Conservation (phyloP, 768 basidiomycete species). For the Kwoniella bestiolae region DNA sequence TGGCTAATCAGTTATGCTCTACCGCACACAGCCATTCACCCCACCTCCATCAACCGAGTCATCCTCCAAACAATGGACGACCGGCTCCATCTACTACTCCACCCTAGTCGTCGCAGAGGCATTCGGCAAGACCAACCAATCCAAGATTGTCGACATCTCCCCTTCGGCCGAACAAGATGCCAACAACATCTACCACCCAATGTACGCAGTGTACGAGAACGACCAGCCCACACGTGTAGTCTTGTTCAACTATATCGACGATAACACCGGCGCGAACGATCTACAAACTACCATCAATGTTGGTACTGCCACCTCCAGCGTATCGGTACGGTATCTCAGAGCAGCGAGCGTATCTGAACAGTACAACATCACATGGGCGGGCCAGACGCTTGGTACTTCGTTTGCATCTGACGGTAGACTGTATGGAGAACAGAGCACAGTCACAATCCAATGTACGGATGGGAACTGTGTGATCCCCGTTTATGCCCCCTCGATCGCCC, state of each 20-base stretch:
- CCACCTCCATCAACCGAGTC: constrained; percentile 66
- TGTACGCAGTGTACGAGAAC: constrained; percentile 75
- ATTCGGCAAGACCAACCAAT: constrained; percentile 68
- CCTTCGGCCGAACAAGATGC: constrained; percentile 59
- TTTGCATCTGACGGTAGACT: constrained; percentile 70
- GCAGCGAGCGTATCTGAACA: constrained; percentile 67
- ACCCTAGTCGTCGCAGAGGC: constrained; percentile 72
- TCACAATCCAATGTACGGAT: constrained; percentile 67
- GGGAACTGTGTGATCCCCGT: constrained; percentile 66
- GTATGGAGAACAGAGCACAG: constrained; percentile 64
- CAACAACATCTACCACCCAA: constrained; percentile 64
- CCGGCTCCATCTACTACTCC: constrained; percentile 75
- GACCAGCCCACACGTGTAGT: constrained; percentile 67
- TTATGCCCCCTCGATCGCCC: constrained; percentile 72
- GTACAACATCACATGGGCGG: constrained; percentile 75
- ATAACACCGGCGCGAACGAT: constrained; percentile 64
- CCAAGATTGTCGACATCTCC: constrained; percentile 71
- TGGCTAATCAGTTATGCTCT: no score
- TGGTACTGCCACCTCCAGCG: constrained; percentile 49
- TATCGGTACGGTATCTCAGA: constrained; percentile 59
- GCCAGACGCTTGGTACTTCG: constrained; percentile 67
- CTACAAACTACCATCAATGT: constrained; percentile 63
- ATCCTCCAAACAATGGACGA: constrained; percentile 69
- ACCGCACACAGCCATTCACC: constrained; percentile 66
- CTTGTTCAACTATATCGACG: constrained; percentile 74